Evolutionary conservation across 2,329 filamentous ascomycete species (phyloP).

Genomic region (Penicillium sp.): DNA sequence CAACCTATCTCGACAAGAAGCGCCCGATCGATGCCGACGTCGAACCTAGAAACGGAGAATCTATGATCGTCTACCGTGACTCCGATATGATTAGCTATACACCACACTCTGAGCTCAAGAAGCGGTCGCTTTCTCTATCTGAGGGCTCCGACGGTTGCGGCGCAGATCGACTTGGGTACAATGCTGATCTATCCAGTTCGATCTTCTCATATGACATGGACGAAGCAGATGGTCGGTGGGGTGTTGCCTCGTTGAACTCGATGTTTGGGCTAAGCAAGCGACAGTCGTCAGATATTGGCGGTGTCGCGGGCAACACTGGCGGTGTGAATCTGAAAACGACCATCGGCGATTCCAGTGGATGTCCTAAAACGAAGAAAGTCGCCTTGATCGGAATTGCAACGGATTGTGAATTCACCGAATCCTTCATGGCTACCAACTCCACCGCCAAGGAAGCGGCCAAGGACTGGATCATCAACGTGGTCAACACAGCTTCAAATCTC

Average conservation of each 20-base stretch:
- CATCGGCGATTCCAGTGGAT: conserved; percentile 81
- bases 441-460: conserved; percentile 59
- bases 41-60: conserved; percentile 59
- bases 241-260: conserved; percentile 59
- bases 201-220: conserved; percentile 56
- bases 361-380: conserved; percentile 84
- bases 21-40: conserved; percentile 69
- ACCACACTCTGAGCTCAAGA: conserved; percentile 64
- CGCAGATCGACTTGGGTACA: conserved; percentile 77
- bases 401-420: conserved; percentile 80
- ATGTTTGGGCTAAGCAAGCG: conserved; percentile 66
- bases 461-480: conserved; percentile 73
- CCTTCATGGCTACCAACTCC: conserved; percentile 54
- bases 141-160: conserved; percentile 60
- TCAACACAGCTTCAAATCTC: conserved; percentile 82
- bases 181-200: conserved; percentile 68
- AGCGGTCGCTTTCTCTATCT: conserved; percentile 51
- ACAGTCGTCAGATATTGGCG: conserved; percentile 66
- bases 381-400: conserved; percentile 89
- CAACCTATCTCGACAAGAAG: conserved; percentile 70
- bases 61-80: conserved; percentile 89
- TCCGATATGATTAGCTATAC: conserved; percentile 65
- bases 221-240: conserved; percentile 55
- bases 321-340: conserved; percentile 73
- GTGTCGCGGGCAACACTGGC: conserved; percentile 69